Percentiles rank a stretch among this genome's conserved stretches.
phyloP scores from a whole-genome alignment of 352 stramenopile genomes.

The Phytophthora sojae region DNA sequence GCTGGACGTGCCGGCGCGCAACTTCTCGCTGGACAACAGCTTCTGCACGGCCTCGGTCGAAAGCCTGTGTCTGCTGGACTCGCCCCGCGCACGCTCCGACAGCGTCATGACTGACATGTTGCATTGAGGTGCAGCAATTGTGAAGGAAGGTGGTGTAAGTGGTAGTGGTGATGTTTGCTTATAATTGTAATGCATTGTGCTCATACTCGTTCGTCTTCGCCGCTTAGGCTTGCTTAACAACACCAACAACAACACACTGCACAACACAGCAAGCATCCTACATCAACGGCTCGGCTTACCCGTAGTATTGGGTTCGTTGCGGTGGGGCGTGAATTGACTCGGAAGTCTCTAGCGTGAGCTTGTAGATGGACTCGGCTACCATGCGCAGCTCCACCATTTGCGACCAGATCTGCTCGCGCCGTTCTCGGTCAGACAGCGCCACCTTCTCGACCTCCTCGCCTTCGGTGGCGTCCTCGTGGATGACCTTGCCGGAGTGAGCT shows the following conservation, averaged over 20 bases:
- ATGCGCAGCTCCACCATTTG: conserved; percentile 59
- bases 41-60: conserved; percentile 39
- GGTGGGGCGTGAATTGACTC: conserved; percentile 31
- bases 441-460: conserved; percentile 4
- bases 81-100: conserved; percentile 30
- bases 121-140: conserved; percentile 17
- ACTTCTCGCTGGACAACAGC: conserved; percentile 47
- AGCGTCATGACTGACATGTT: conserved; percentile 40
- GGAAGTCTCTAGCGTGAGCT: conserved; percentile 43
- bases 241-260: too few species aligned
- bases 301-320: not conserved
- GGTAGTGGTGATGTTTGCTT: not conserved
- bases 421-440: conserved; percentile 29
- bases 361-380: conserved; percentile 58
- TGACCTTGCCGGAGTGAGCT: not conserved
- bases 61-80: conserved; percentile 40
- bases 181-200: conserved; percentile 18
- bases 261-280: too few species aligned
- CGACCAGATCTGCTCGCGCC: conserved; percentile 45
- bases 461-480: conserved; percentile 8
- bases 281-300: not conserved
- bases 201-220: not conserved
- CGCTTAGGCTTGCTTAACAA: too few species aligned
- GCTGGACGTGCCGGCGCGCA: conserved; percentile 32
- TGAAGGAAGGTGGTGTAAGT: not conserved